Conservation (phyloP, 306 rosid species). For the Mucuna pruriens region DNA sequence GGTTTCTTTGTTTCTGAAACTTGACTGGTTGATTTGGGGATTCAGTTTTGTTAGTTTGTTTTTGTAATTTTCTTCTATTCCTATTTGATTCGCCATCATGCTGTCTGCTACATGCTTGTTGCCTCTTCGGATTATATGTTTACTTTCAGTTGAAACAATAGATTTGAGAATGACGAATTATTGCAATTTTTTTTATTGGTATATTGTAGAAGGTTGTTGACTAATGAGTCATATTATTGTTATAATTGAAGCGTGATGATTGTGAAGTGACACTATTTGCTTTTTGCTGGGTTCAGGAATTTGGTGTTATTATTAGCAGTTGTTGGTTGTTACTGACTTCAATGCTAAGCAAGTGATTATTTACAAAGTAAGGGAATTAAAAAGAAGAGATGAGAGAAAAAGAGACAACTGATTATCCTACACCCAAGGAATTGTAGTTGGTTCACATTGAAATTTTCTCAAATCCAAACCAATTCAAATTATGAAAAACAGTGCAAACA, state of each 20-base stretch:
- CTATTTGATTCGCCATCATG: background rate
- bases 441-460: background rate
- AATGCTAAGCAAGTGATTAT: background rate
- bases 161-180: background rate
- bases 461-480: background rate
- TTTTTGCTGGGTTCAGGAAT: background rate
- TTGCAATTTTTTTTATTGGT: background rate
- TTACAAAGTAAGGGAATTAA: background rate
- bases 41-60: slow-evolving; percentile 9
- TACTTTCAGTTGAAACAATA: background rate
- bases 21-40: slow-evolving; percentile 14
- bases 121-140: background rate
- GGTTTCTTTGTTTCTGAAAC: slow-evolving; percentile 5
- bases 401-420: background rate
- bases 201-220: background rate
- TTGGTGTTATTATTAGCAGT: background rate
- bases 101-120: slow-evolving; percentile 17
- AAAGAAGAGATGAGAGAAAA: background rate
- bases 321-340: background rate
- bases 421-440: background rate
- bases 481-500: background rate
- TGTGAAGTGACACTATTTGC: background rate
- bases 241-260: background rate
- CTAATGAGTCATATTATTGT: background rate
- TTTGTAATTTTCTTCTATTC: slow-evolving; percentile 13